Percentiles rank a stretch among this genome's conserved stretches.
These are phyloP conservation scores for Pneumocystis oryctolagi DNA, from an alignment of 1,139 yeast species.

Conservation along the genomic window DNA sequence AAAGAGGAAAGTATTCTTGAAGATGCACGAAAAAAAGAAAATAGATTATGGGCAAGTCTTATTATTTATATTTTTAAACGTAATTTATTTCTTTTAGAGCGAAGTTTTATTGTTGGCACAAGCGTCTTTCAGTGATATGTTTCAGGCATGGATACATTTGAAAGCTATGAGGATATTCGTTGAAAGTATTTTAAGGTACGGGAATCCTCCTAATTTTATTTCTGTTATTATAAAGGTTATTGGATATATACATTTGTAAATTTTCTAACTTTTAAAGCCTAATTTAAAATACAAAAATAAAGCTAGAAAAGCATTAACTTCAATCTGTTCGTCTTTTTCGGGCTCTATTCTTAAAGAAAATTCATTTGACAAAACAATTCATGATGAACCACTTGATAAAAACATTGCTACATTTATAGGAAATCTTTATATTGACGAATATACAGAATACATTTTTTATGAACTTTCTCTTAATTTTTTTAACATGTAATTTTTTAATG, in stretches of 20 bases:
- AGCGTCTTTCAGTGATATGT: conserved; percentile 75
- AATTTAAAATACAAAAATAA: conserved; percentile 22
- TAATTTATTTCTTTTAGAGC: conserved; percentile 23
- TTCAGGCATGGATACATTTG: conserved; percentile 78
- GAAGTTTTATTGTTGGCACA: conserved; percentile 71
- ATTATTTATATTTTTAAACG: conserved; percentile 50
- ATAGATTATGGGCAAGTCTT: conserved; percentile 48
- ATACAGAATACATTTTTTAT: neutral
- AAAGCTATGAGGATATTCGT: conserved; percentile 50
- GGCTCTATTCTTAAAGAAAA: neutral
- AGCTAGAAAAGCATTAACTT: conserved; percentile 7
- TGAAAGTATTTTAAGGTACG: conserved; percentile 75
- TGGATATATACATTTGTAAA: conserved; percentile 17
- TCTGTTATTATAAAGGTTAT: conserved; percentile 37
- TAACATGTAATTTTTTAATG: neutral
- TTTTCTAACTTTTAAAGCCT: conserved; percentile 5
- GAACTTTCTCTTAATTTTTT: neutral
- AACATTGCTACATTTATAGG: neutral
- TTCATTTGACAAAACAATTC: neutral
- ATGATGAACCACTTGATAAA: neutral
- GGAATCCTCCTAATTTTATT: conserved; percentile 84
- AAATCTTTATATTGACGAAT: neutral
- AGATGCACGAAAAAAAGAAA: conserved; percentile 62
- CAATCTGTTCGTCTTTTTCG: conserved; percentile 7
- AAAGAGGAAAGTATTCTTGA: conserved; percentile 22